These are phyloP conservation scores for Suillus clintonianus DNA, from an alignment of 768 basidiomycete species.

Conservation along the genomic window DNA sequence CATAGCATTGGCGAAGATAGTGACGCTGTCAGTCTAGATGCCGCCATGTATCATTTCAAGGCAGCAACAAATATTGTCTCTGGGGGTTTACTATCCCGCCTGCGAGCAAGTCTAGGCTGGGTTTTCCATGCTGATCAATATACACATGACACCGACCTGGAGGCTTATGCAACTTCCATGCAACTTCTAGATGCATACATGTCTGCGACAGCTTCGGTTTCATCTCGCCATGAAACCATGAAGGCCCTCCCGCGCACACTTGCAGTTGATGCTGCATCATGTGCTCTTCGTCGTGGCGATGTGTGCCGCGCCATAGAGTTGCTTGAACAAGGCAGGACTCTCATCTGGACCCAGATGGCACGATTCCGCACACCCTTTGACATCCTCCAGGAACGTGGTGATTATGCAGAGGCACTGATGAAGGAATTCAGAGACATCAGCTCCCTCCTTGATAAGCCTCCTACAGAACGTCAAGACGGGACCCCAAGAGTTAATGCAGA, in stretches of 20 bases:
- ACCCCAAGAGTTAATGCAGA: not conserved
- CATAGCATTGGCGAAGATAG: not conserved
- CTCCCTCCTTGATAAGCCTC: slow-evolving; percentile 7
- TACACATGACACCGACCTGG: not conserved
- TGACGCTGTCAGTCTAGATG: not conserved
- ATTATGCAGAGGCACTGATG: not conserved
- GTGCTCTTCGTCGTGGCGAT: slow-evolving; percentile 13
- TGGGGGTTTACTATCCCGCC: not conserved
- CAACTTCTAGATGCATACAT: slow-evolving; percentile 2
- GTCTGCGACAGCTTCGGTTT: not conserved
- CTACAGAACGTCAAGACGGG: not conserved
- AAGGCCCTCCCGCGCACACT: not conserved
- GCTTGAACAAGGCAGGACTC: slow-evolving; percentile 29
- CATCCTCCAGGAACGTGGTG: slow-evolving; percentile 11
- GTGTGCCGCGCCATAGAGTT: slow-evolving; percentile 22
- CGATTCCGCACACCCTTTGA: slow-evolving; percentile 27
- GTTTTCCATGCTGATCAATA: not conserved
- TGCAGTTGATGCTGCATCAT: slow-evolving; percentile 8
- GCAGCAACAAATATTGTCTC: not conserved
- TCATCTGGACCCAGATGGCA: slow-evolving; percentile 29
- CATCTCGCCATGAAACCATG: not conserved
- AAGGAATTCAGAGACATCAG: slow-evolving; percentile 10
- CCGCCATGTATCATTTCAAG: not conserved
- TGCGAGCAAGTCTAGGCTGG: not conserved
- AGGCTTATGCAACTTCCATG: slow-evolving; percentile 1